Evolutionary conservation across 2,329 filamentous ascomycete genomes (phyloP), one percentile per base, ranked within the genome.

Genomic region (Trichoderma sp.): DNA sequence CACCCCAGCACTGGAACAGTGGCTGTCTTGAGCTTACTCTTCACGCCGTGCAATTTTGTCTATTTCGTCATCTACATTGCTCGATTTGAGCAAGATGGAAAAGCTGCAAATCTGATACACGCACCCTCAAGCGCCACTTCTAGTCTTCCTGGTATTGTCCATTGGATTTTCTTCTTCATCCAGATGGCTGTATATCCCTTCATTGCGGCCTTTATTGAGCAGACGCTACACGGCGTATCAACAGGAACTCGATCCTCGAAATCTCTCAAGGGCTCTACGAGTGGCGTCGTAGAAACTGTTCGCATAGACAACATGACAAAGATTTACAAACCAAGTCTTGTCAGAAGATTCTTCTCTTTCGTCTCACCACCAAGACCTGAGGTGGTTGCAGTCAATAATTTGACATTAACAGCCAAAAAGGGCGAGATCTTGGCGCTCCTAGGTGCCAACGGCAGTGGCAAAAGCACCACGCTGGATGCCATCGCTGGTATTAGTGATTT

Each of bases 1-100:
- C 85, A 85, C 4, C 86, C 87, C 1, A 83, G 80, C 14, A 91
- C 88, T 0, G 88, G 81, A 3, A 85, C 88, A 1, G 90, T 93
- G 3, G 84, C 86, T 3, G 82, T 92, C 8, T 83, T 95, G 5
- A 89, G 89, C 73, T 77, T 96, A n/a, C 79, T 96, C 0, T 96
- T 96, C 75, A 88, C 91, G 3, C 91, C 93, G 0, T 94, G 93
- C 84, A 95, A 93, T 75, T 95, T 92, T 76, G 89, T 93, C 29
- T 92, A 89, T 77, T 94, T 93, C 77, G 84, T 88, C 71, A 87
- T 91, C 37, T 88, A 89, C 73, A 84, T 92, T 75, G 92, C 92
- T 8, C 87, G 91, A 61, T 95, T 86, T 78, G 91, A 96, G 78
- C 82, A 84, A 69, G 78, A 90, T 69, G 83, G 87, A 24, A 74